These are phyloP conservation scores for Saitozyma podzolica DNA, from an alignment of 768 basidiomycete genomes.

Conservation along the genomic window DNA sequence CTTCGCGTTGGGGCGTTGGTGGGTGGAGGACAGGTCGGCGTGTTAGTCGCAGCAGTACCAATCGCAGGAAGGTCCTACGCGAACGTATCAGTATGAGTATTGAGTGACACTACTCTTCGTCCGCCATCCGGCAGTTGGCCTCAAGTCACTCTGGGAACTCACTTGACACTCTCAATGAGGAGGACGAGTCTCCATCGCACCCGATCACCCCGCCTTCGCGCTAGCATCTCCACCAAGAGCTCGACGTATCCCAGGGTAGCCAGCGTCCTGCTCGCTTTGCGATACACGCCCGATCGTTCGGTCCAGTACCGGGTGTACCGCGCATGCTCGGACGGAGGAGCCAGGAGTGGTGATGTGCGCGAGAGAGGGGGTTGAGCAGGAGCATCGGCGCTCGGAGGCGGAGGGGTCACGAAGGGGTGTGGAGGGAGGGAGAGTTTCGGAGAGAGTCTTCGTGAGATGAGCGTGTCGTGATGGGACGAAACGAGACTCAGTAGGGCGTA, in stretches of 20 bases:
- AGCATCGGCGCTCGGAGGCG: constrained; percentile 59
- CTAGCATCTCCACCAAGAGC: constrained; percentile 84
- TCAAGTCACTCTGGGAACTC: constrained; percentile 42
- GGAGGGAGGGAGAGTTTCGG: constrained; percentile 56
- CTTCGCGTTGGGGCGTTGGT: constrained; percentile 82
- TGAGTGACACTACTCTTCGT: no score
- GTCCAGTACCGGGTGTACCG: constrained; percentile 89
- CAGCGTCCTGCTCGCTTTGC: constrained; percentile 72
- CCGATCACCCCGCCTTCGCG: constrained; percentile 68
- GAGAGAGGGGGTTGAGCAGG: constrained; percentile 10
- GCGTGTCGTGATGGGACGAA: constrained; percentile 91
- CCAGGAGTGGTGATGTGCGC: constrained; percentile 23
- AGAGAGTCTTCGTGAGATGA: constrained; percentile 76
- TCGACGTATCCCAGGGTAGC: constrained; percentile 78
- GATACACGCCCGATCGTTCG: constrained; percentile 68
- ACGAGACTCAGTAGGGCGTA: constrained; percentile 81
- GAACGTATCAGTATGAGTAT: no score
- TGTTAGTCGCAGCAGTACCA: constrained; percentile 72
- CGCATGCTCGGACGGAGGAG: constrained; percentile 61
- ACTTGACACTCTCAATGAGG: constrained; percentile 82
- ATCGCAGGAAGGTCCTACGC: constrained; percentile 69
- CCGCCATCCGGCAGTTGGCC: neutral
- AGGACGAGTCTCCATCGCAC: constrained; percentile 75
- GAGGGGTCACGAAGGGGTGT: constrained; percentile 56
- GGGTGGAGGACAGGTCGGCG: constrained; percentile 72